These are phyloP conservation scores for Coemansia erecta DNA, from an alignment of 192 early-diverging fungal species.

Conservation along the genomic window DNA sequence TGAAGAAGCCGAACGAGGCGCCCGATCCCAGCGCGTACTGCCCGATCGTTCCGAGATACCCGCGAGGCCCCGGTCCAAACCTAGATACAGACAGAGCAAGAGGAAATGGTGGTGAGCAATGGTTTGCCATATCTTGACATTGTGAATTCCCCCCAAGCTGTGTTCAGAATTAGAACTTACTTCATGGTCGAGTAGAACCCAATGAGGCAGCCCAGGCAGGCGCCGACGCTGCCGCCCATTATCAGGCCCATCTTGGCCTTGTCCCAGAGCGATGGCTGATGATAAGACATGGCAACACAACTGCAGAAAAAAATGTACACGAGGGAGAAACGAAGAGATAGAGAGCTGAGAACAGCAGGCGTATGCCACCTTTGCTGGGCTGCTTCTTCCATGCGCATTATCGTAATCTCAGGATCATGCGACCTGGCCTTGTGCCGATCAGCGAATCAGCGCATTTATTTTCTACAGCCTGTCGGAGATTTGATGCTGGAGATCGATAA, in stretches of 20 bases:
- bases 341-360: background rate
- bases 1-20: conserved; percentile 81
- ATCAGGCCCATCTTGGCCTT: conserved; percentile 56
- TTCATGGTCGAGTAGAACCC: conserved; percentile 57
- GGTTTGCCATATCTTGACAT: background rate
- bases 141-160: background rate
- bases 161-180: conserved; percentile 16
- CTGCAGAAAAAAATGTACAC: background rate
- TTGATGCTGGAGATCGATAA: too few relatives aligned
- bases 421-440: too few relatives aligned
- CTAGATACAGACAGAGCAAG: conserved; percentile 27
- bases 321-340: background rate
- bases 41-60: conserved; percentile 68
- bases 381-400: background rate
- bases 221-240: conserved; percentile 55
- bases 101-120: background rate
- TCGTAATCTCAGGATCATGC: too few relatives aligned
- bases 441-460: background rate
- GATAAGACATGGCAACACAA: conserved; percentile 32
- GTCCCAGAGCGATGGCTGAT: conserved; percentile 53
- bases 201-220: conserved; percentile 54
- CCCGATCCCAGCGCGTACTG: conserved; percentile 73
- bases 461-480: background rate
- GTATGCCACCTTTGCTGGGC: too few relatives aligned
- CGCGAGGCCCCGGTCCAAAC: conserved; percentile 67